These are phyloP conservation scores for Scutellaria baicalensis DNA, from an alignment of 257 asterid species.

Conservation along the genomic window DNA sequence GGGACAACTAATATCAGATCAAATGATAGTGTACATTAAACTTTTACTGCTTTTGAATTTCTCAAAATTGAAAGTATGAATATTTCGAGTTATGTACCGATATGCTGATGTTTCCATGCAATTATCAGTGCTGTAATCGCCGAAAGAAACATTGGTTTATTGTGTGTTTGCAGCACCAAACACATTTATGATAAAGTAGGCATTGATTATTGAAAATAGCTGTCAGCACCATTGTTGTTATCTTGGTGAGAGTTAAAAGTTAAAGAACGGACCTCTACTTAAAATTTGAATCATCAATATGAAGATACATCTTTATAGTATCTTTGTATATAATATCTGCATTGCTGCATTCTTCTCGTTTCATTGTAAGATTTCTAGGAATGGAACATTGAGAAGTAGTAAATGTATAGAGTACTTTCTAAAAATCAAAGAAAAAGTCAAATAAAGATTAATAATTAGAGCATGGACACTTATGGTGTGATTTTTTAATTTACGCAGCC, in stretches of 20 bases:
- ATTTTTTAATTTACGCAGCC: slow-evolving; percentile 41
- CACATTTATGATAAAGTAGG: neutral
- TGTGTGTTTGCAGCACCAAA: neutral
- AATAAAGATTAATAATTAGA: neutral
- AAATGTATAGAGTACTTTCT: neutral
- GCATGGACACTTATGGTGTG: neutral
- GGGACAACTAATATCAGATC: slow-evolving; percentile 5
- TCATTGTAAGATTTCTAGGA: neutral
- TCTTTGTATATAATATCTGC: neutral
- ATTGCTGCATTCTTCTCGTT: neutral
- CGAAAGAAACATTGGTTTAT: neutral
- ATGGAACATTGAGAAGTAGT: neutral
- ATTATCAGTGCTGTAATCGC: neutral
- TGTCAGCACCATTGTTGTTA: neutral
- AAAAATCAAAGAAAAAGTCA: neutral
- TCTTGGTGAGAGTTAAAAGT: neutral
- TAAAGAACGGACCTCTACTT: neutral
- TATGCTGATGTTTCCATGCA: neutral
- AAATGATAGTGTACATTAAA: neutral
- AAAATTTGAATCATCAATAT: neutral
- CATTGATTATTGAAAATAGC: neutral
- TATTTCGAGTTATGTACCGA: neutral
- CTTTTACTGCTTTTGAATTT: neutral
- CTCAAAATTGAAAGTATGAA: slow-evolving; percentile 5
- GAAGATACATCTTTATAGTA: neutral